These are phyloP conservation scores for Solanum appendiculatum DNA, from an alignment of 257 asterid genomes.

Conservation along the genomic window DNA sequence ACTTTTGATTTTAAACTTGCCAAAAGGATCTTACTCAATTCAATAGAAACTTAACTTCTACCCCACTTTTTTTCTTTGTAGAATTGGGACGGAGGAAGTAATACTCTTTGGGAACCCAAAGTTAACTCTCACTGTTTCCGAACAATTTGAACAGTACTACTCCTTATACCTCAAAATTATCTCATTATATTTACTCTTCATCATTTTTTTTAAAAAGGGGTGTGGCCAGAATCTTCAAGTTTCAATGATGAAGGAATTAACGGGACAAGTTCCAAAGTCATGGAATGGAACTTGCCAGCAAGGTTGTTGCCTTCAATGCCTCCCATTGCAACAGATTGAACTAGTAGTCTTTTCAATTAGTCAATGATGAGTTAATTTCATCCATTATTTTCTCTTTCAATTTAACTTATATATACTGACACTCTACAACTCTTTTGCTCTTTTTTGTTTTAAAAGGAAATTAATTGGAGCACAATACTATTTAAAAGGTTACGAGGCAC, in stretches of 20 bases:
- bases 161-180: background rate
- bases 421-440: background rate
- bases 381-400: too few relatives aligned
- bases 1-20: too few relatives aligned
- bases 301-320: conserved; percentile 24
- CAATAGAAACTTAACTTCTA: too few relatives aligned
- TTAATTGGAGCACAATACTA: conserved; percentile 39
- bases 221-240: conserved; percentile 47
- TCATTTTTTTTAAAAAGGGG: conserved; percentile 11
- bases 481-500: conserved; percentile 18
- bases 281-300: conserved; percentile 38
- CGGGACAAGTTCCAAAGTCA: conserved; percentile 36
- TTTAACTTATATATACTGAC: background rate
- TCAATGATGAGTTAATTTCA: background rate
- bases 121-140: too few relatives aligned
- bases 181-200: background rate
- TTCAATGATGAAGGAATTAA: conserved; percentile 33
- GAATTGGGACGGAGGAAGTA: too few relatives aligned
- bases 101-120: too few relatives aligned
- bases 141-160: background rate
- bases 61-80: too few relatives aligned
- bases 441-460: conserved; percentile 11
- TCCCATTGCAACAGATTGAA: conserved; percentile 33
- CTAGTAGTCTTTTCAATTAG: background rate
- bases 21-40: too few relatives aligned